Evolutionary conservation across 2,329 filamentous ascomycete genomes (phyloP), one percentile per base, ranked within the genome.

Genomic region (Xylaria sp.): DNA sequence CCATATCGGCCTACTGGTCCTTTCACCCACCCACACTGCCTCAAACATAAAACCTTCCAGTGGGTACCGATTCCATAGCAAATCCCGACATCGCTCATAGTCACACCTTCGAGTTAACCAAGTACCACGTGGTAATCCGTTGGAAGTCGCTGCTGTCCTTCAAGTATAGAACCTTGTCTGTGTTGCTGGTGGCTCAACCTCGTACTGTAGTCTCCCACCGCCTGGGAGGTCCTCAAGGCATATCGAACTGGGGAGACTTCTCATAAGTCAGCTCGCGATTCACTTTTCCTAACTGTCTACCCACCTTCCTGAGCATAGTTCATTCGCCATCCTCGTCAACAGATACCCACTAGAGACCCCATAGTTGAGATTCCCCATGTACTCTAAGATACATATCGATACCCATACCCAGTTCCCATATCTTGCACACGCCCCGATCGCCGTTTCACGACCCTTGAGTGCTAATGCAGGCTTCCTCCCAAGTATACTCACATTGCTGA

Each of bases 21-120:
- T 36, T 61, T 54, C 31, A 56, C 57, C 42, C 61, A 44, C 54
- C 20, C 49, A 39, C 66, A 27, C 56, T 31, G 45, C 62, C 66
- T 63, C 49, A 33, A 68, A 60, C 59, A 69, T 17, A 59, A 51
- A 29, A 29, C 51, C 33, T 22, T 45, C 61, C 42, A 47, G 56
- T 59, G 51, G 50, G 39, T 61, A 65, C 36, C 57, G 39, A 36
- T 60, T 27, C 39, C 36, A 51, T 51, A 53, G 62, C 66, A 61
- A 73, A 72, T 68, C 68, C 67, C 67, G 67, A 63, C 58, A 47
- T 58, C 31, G 44, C 55, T 54, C 53, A 60, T 38, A 53, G 56
- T 57, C 53, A 59, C 51, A 55, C 56, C 38, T 27, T 68, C 44
- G 53, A 53, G 68, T 63, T 53, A 42, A 50, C 61, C 49, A 51